A percentile compares a stretch with the other conserved stretches of the same genome.
These are phyloP conservation scores for Pleurotus pulmonarius DNA, from an alignment of 768 basidiomycete genomes.

Conservation along the genomic window DNA sequence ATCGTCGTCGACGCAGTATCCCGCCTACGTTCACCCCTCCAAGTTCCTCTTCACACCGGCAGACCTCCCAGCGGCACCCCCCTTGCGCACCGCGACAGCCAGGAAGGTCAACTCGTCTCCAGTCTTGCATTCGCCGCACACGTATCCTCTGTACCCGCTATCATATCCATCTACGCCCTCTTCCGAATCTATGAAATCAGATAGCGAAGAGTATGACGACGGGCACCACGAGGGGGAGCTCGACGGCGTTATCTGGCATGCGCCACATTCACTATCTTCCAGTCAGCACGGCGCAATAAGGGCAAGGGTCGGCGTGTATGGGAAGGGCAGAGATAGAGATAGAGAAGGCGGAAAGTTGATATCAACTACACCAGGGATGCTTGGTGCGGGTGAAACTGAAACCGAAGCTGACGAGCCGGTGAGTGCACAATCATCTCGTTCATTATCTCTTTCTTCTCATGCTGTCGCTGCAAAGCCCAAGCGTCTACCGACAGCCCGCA, in stretches of 20 bases:
- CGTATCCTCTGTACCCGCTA: not conserved
- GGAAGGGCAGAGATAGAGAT: constrained; percentile 9
- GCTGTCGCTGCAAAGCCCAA: constrained; percentile 37
- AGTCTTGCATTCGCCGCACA: constrained; percentile 11
- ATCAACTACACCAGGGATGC: constrained; percentile 56
- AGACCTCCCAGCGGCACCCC: constrained; percentile 18
- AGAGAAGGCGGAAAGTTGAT: constrained; percentile 39
- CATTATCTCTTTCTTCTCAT: not conserved
- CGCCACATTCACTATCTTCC: constrained; percentile 9
- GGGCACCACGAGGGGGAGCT: constrained; percentile 19
- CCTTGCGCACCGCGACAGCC: constrained; percentile 14
- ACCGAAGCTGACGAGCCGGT: constrained; percentile 78
- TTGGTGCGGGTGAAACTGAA: constrained; percentile 74
- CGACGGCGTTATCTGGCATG: constrained; percentile 27
- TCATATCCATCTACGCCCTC: not conserved
- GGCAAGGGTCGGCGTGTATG: constrained; percentile 1
- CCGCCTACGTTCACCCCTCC: constrained; percentile 3
- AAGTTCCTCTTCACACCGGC: constrained; percentile 21
- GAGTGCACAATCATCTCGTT: constrained; percentile 23
- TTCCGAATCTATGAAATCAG: constrained; percentile 18
- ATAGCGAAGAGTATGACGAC: constrained; percentile 22
- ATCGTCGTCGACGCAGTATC: not conserved
- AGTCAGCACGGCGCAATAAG: not conserved
- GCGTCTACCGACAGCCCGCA: constrained; percentile 69
- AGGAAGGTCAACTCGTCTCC: constrained; percentile 22